These are phyloP conservation scores for Lachancea sp. DNA, from an alignment of 805 yeast genomes.

Conservation along the genomic window DNA sequence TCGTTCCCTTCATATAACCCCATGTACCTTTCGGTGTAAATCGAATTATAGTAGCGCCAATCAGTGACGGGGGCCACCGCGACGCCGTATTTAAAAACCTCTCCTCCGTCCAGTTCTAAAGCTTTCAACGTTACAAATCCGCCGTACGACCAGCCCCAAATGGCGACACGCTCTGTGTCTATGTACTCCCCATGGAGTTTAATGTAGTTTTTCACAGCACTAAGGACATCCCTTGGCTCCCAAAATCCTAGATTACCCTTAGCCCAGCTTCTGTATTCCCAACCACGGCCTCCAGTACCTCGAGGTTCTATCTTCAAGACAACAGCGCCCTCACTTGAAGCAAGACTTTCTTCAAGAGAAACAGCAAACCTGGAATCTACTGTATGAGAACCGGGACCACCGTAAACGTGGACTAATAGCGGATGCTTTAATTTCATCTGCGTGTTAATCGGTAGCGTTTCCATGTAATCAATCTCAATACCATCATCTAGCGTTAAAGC, in stretches of 20 bases:
- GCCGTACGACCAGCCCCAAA: slow-evolving; percentile 91
- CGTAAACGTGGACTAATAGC: slow-evolving; percentile 60
- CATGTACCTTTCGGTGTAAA: slow-evolving; percentile 77
- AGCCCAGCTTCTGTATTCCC: slow-evolving; percentile 57
- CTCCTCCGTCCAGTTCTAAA: slow-evolving; percentile 56
- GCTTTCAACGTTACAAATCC: slow-evolving; percentile 74
- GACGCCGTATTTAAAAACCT: slow-evolving; percentile 65
- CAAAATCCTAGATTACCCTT: slow-evolving; percentile 56
- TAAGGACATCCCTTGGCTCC: slow-evolving; percentile 67
- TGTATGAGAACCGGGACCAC: slow-evolving; percentile 75
- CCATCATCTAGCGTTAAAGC: slow-evolving; percentile 36
- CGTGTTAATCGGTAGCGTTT: slow-evolving; percentile 55
- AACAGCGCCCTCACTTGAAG: slow-evolving; percentile 52
- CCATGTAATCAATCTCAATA: slow-evolving; percentile 46
- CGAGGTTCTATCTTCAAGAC: slow-evolving; percentile 70
- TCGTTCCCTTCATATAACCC: slow-evolving; percentile 37
- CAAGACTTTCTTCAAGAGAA: slow-evolving; percentile 54
- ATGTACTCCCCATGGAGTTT: slow-evolving; percentile 37
- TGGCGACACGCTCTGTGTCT: slow-evolving; percentile 50
- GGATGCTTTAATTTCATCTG: slow-evolving; percentile 49
- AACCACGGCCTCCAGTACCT: slow-evolving; percentile 76
- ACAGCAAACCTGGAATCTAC: slow-evolving; percentile 42
- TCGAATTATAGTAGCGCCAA: slow-evolving; percentile 69
- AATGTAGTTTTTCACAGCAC: slow-evolving; percentile 46
- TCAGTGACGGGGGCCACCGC: slow-evolving; percentile 83